Conservation (phyloP, 2,329 filamentous ascomycete species). For the Nemania abortiva region DNA sequence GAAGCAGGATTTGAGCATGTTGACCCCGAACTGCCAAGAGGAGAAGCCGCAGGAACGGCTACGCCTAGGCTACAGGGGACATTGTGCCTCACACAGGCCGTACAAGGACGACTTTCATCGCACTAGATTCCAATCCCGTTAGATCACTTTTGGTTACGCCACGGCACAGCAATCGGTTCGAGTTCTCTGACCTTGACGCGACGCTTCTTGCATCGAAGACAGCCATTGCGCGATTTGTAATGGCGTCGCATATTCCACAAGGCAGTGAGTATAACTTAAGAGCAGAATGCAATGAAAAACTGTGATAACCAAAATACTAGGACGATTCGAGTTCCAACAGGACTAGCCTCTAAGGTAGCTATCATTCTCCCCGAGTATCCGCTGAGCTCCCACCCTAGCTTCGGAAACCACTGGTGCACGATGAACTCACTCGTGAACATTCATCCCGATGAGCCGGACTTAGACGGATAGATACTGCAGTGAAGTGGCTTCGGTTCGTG, state of each 20-base stretch:
- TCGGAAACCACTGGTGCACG: background rate
- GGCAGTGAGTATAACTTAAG: background rate
- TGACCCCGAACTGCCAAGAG: background rate
- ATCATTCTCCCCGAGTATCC: background rate
- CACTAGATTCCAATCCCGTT: constrained; percentile 11
- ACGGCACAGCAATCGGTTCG: background rate
- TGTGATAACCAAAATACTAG: background rate
- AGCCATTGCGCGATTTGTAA: constrained; percentile 25
- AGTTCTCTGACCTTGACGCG: constrained; percentile 20
- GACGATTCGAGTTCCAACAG: background rate
- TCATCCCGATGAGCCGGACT: background rate
- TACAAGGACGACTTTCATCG: constrained; percentile 21
- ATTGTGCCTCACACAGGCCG: constrained; percentile 17
- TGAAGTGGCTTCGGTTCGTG: no score
- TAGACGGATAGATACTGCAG: background rate
- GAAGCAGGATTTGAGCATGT: constrained; percentile 4
- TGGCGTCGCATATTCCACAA: constrained; percentile 16
- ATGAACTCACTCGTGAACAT: background rate
- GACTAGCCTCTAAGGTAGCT: background rate
- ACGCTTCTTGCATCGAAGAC: constrained; percentile 23
- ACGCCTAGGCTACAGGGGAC: constrained; percentile 13
- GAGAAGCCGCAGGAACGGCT: background rate
- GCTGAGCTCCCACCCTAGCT: background rate
- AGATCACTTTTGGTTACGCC: constrained; percentile 2
- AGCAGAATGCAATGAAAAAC: background rate